Base-by-base conservation (phyloP, 805 yeast genomes). In the Yarrowia sp. region DNA sequence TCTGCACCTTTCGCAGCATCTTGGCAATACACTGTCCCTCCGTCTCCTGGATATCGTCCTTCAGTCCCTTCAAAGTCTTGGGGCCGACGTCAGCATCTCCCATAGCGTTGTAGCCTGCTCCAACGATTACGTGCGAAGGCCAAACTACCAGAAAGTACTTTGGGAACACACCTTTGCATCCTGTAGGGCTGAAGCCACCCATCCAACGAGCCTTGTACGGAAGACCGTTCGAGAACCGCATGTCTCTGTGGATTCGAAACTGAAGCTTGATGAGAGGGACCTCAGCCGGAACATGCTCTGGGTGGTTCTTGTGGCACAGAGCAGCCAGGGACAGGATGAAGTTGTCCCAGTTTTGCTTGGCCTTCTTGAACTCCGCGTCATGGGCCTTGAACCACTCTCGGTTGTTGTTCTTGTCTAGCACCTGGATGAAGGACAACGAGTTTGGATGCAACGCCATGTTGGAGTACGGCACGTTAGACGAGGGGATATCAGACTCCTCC, bases 81-180 rank as follows among this genome's bases (percentile, higher is more conserved):
- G 61, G 61, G 9, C 61, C 61, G 1, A 55, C 61, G 38, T 55
- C 61, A 4, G 47, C 46, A 9, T 55, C 61, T 24, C 61, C 61
- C 61, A 38, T 24, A 6, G 47, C 61, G 13, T 7, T 55, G 36
- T 38, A 55, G 1, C 61, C 61, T 6, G 47, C 35, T 21, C 47
- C 46, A 7, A 55, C 61, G 5, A 31, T n/a, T 29, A 38, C 35
- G 19, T 16, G 27, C 14, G 18, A 14, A 2, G 61, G 61, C 47
- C 46, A 39, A 8, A 55, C 61, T 3, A 55, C 47, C 4, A 55
- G 18, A 3, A 38, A 55, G 38, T 55, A 55, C 36, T 55, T 55
- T 18, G 61, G 61, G 7, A 38, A 55, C 12, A 22, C 22, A 4
- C 61, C 61, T 25, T 55, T 55, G 29, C 61, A 55, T 18, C 61